Percentiles rank a stretch among this genome's conserved stretches.
phyloP scores from a whole-genome alignment of 2,329 filamentous ascomycete genomes.

The Aphanoascus verrucosus region DNA sequence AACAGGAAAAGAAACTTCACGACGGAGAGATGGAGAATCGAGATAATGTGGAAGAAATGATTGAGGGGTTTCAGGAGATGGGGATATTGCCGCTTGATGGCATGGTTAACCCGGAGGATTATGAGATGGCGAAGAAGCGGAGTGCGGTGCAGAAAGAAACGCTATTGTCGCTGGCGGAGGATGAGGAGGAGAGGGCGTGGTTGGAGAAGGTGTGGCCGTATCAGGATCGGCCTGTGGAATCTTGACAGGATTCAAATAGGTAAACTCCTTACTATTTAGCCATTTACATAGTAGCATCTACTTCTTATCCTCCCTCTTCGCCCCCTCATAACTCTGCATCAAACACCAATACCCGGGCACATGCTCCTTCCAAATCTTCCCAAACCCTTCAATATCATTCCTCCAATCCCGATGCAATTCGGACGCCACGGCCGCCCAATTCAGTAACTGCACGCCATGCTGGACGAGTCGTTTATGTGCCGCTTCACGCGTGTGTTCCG shows the following conservation, averaged over 20 bases:
- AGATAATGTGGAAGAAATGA: constrained; percentile 1
- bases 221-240: neutral
- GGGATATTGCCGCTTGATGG: constrained; percentile 6
- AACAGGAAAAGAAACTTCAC: neutral
- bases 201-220: neutral
- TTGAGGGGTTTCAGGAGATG: neutral
- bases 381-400: constrained; percentile 12
- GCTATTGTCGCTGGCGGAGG: neutral
- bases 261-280: neutral
- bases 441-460: too few relatives aligned
- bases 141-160: neutral
- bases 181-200: constrained; percentile 1
- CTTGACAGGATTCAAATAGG: neutral
- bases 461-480: too few relatives aligned
- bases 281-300: too few relatives aligned
- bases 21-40: constrained; percentile 6
- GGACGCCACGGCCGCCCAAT: too few relatives aligned
- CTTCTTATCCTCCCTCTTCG: neutral
- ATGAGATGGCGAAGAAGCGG: neutral
- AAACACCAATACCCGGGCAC: constrained; percentile 19
- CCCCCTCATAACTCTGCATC: constrained; percentile 11
- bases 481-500: too few relatives aligned
- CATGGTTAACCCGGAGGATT: constrained; percentile 4
- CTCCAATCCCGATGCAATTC: too few relatives aligned
- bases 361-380: constrained; percentile 13